Base-by-base conservation (phyloP, 768 basidiomycete genomes). In the Tulasnella sp. region DNA sequence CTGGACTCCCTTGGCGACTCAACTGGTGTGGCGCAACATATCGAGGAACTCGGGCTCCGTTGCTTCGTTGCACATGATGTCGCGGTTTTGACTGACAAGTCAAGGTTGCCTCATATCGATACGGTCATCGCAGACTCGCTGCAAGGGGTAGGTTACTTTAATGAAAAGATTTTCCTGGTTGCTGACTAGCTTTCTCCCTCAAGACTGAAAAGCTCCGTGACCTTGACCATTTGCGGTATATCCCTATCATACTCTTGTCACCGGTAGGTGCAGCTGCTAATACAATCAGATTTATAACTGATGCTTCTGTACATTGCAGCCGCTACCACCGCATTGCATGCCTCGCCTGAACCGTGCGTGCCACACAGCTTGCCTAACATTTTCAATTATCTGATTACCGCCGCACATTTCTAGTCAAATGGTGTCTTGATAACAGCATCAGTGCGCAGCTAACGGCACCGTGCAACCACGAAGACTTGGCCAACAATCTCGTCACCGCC, bases 401-500 rank as follows among this genome's bases (percentile, higher is more conserved):
- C 51, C 61, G 49, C 64, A 58, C 58, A 42, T 11, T 19, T 42
- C 3, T 71, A 84, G 91, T 96, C 67, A 95, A 95, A 80, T 93
- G 90, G 85, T 96, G 93, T 70, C 74, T 95, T 55, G 93, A 96
- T 72, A 93, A 95, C 72, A 92, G 92, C 63, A 95, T 99, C 68
- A 88, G 86, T 63, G 88, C 94, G 15, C 92, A 96, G 68, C 84
- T 95, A 65, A 96, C 92, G 1, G 90, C 90, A 1, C 95, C 95
- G 5, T 84, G 91, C 32, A 81, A 83, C 10, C 79, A 86, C 1
- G 87, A 91, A 70, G 95, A 97, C 66, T 82, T 99, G 11, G 83
- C 89, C 0, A 85, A 91, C 29, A 95, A 94, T 5, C 80, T 99
- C 32, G 85, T 97, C 51, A 88, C 92, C 2, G 95, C 96, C 0